Percentiles rank a stretch among this genome's conserved stretches.
Evolutionary conservation across 257 asterid species (phyloP).

Genomic region (Cordia subcordata): DNA sequence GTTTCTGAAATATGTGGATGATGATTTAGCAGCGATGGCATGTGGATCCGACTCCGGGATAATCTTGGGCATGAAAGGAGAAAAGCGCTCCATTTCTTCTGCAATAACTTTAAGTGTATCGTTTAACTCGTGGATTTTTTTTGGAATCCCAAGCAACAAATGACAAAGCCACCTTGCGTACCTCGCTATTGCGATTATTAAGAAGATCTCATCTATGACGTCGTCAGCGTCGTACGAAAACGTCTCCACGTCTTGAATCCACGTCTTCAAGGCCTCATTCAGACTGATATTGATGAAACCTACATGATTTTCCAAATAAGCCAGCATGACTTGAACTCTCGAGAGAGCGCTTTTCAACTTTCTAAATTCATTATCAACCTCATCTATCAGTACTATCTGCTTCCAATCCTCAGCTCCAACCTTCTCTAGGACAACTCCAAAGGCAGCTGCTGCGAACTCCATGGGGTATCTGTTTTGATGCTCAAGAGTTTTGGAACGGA

Average conservation of each 20-base stretch:
- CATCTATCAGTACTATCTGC: constrained; percentile 14
- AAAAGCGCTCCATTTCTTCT: constrained; percentile 31
- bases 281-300: constrained; percentile 11
- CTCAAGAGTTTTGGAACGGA: too few species aligned
- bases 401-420: constrained; percentile 17
- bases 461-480: too few species aligned
- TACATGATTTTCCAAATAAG: constrained; percentile 10
- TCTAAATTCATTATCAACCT: constrained; percentile 19
- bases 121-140: constrained; percentile 12
- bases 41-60: constrained; percentile 4
- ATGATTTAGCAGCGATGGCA: neutral
- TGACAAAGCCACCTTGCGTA: constrained; percentile 19
- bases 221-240: constrained; percentile 26
- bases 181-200: constrained; percentile 11
- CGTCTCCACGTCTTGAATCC: constrained; percentile 23
- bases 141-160: constrained; percentile 18
- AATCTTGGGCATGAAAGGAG: constrained; percentile 18
- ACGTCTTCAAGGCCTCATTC: constrained; percentile 29
- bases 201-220: constrained; percentile 22
- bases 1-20: constrained; percentile 5
- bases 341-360: constrained; percentile 26
- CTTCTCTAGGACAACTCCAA: constrained; percentile 10
- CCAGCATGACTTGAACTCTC: constrained; percentile 27
- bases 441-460: constrained; percentile 1
- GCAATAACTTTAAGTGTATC: constrained; percentile 23